Evolutionary conservation across 2,329 filamentous ascomycete genomes (phyloP).

Genomic region (Hypoxylon sp.): DNA sequence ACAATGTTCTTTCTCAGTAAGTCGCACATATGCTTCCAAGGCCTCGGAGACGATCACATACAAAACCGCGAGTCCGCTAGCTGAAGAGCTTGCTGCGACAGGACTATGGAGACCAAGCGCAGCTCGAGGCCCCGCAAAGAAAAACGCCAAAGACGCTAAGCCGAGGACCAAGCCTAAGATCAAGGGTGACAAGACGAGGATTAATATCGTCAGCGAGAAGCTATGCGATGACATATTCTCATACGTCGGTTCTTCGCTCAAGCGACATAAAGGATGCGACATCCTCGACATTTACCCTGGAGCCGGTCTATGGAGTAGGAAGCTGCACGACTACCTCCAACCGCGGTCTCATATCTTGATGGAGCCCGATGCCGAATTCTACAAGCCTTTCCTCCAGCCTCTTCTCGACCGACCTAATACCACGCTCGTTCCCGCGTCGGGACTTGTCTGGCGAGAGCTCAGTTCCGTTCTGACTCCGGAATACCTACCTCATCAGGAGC

Average conservation of each 20-base stretch:
- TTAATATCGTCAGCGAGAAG: constrained; percentile 65
- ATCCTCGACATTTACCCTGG: constrained; percentile 90
- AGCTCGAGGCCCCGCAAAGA: constrained; percentile 3
- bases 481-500: constrained; percentile 67
- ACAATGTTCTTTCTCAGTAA: constrained; percentile 25
- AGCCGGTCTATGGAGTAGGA: constrained; percentile 79
- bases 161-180: neutral
- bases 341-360: constrained; percentile 87
- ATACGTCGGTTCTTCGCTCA: constrained; percentile 76
- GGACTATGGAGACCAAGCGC: constrained; percentile 30
- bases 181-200: constrained; percentile 55
- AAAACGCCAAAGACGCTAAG: neutral
- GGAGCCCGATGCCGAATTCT: constrained; percentile 73
- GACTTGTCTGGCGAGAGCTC: constrained; percentile 71
- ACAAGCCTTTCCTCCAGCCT: constrained; percentile 69
- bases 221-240: constrained; percentile 74
- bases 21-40: constrained; percentile 20
- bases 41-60: constrained; percentile 10
- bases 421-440: constrained; percentile 65
- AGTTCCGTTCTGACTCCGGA: constrained; percentile 62
- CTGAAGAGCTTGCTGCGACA: constrained; percentile 42
- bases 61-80: constrained; percentile 32
- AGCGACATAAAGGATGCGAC: constrained; percentile 80
- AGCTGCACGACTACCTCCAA: constrained; percentile 78
- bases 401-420: constrained; percentile 64